Conservation (phyloP, 2,329 filamentous ascomycete genomes). For the Allantophomopsis lycopodina region DNA sequence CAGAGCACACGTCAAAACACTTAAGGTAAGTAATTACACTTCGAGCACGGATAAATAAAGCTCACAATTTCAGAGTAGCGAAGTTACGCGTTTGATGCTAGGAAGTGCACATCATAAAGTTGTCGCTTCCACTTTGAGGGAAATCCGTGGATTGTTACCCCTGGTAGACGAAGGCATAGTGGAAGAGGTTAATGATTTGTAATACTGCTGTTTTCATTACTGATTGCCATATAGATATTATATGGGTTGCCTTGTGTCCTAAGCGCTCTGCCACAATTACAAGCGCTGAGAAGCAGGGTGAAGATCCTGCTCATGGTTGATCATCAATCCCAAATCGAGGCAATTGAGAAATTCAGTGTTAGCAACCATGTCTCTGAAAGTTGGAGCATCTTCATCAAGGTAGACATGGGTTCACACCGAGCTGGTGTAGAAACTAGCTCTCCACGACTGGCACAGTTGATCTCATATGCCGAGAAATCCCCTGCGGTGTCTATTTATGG, state of each 20-base stretch:
- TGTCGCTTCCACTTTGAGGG: constrained; percentile 4
- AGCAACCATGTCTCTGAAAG: constrained; percentile 5
- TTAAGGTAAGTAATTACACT: constrained; percentile 20
- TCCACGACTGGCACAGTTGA: constrained; percentile 12
- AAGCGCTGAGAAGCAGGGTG: background rate
- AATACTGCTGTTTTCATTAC: background rate
- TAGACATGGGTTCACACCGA: constrained; percentile 22
- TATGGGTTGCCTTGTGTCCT: background rate
- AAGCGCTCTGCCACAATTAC: background rate
- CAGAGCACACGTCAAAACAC: constrained; percentile 28
- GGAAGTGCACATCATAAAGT: constrained; percentile 7
- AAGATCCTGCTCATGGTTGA: background rate
- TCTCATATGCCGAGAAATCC: constrained; percentile 15
- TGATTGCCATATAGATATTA: background rate
- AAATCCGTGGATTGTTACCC: background rate
- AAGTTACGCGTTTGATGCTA: constrained; percentile 26
- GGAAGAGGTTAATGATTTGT: background rate
- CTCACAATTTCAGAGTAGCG: constrained; percentile 2
- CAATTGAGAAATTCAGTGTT: constrained; percentile 7
- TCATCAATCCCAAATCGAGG: background rate
- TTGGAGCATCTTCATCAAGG: constrained; percentile 23
- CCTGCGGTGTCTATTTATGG: constrained; percentile 19
- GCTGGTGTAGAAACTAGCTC: constrained; percentile 19
- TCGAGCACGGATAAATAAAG: background rate
- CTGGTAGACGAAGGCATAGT: background rate